These are phyloP conservation scores for Liquidambar formosana DNA, from an alignment of 164 flowering plant genomes.

Conservation along the genomic window DNA sequence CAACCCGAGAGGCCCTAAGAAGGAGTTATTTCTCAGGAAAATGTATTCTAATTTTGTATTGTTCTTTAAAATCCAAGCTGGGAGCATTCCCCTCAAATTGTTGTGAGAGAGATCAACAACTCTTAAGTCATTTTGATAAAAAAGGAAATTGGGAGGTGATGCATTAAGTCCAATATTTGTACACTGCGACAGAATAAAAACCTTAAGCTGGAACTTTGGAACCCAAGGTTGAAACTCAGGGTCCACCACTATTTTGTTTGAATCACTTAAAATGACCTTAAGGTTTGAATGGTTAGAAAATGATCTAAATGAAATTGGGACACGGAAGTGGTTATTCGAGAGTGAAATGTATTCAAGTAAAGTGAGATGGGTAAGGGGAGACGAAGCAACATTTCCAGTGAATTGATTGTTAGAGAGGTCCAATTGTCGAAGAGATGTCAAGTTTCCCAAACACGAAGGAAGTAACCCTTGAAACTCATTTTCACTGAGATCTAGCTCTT, in stretches of 20 bases:
- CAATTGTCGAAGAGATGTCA: conserved; percentile 18
- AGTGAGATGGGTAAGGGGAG: not conserved
- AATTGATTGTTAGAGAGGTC: conserved; percentile 20
- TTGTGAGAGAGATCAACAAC: conserved; percentile 4
- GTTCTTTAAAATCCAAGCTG: conserved; percentile 22
- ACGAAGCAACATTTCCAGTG: conserved; percentile 11
- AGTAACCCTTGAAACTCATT: conserved; percentile 2
- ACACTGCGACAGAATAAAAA: conserved; percentile 2
- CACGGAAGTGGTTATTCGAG: conserved; percentile 16
- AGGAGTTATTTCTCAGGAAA: not conserved
- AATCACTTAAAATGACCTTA: not conserved
- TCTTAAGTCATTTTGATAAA: conserved; percentile 7
- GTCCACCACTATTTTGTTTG: too few species aligned
- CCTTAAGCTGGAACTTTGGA: conserved; percentile 11
- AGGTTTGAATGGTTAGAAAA: conserved; percentile 10
- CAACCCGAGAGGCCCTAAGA: conserved; percentile 7
- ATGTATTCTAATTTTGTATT: conserved; percentile 10
- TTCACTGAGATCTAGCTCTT: conserved; percentile 13
- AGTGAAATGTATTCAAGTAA: conserved; percentile 16
- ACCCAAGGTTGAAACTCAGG: not conserved
- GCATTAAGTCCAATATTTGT: not conserved
- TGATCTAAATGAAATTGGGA: conserved; percentile 13
- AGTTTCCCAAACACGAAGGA: conserved; percentile 19
- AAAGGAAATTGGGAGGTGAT: conserved; percentile 17
- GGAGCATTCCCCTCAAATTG: conserved; percentile 9